Base-by-base conservation (phyloP, 1,139 yeast species). In the Debaryomyces nepalensis region DNA sequence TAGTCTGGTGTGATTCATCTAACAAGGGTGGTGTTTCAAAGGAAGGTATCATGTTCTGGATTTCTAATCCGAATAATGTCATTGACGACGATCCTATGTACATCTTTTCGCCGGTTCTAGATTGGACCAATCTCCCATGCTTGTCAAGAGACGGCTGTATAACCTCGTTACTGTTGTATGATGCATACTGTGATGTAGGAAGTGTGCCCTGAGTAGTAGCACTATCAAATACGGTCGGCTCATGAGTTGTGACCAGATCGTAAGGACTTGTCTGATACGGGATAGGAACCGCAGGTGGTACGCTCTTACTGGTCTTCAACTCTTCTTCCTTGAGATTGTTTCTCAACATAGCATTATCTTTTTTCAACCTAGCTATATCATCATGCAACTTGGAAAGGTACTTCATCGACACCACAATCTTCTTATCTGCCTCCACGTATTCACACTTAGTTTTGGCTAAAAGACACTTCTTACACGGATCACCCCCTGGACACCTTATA, bases 41-140 rank as follows among this genome's bases (percentile, higher is more conserved):
- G 2, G 66, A 51, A 0, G 77, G 77, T 3, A 78, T 77, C 72
- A 79, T 69, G 44, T 82, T 79, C 55, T 84, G 88, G 42, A 86
- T 84, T 50, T 85, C 93, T 45, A 85, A 66, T 2, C 91, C 91
- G 58, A 85, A 85, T 20, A 85, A 63, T 0, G 95, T 85, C 91
- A 86, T 85, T 1, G 91, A 84, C 0, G 91, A 84, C 1, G 90
- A 82, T 1, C 93, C 95, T 26, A 84, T 87, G 55, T 84, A 85
- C 29, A 84, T 75, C 47, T 81, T 76, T 53, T 84, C 89, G 2
- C 91, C 91, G 0, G 89, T 83, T 47, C 87, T 68, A 1, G 90
- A 82, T 50, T 83, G 85, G 7, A 85, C 81, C 41, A 85, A 64
- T 41, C 89, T 70, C 3, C 91, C 88, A 52, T 83, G 79, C 51